Percentiles rank a stretch among this genome's conserved stretches.
phyloP scores from a whole-genome alignment of 1,139 yeast species.

The Sugiyamaella castrensis region DNA sequence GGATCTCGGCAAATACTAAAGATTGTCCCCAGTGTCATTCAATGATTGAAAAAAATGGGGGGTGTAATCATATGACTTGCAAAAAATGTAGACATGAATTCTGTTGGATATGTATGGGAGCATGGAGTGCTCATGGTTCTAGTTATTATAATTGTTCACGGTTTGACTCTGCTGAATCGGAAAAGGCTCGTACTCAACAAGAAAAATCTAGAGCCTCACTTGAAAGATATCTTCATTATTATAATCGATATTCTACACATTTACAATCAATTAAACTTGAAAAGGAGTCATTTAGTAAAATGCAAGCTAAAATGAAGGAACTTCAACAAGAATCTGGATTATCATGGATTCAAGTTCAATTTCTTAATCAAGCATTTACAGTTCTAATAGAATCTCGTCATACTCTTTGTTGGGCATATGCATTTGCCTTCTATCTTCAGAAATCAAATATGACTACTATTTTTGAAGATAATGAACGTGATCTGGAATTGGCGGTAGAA shows the following conservation, averaged over 20 bases:
- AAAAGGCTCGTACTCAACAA: constrained; percentile 36
- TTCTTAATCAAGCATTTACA: constrained; percentile 67
- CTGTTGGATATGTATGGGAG: constrained; percentile 89
- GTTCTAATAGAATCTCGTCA: constrained; percentile 67
- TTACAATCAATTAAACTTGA: constrained; percentile 77
- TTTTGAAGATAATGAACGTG: constrained; percentile 73
- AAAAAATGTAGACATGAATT: constrained; percentile 72
- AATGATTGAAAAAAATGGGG: constrained; percentile 76
- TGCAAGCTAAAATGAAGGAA: constrained; percentile 61
- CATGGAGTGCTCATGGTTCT: constrained; percentile 72
- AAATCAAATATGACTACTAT: constrained; percentile 46
- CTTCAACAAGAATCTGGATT: constrained; percentile 63
- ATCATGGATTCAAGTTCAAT: constrained; percentile 91
- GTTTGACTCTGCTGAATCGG: constrained; percentile 46
- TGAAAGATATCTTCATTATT: constrained; percentile 72
- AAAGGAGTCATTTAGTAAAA: constrained; percentile 55
- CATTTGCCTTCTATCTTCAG: constrained; percentile 67
- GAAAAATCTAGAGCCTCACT: constrained; percentile 44
- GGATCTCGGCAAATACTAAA: constrained; percentile 89
- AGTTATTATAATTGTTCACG: constrained; percentile 66
- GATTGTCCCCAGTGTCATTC: constrained; percentile 69
- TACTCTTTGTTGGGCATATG: constrained; percentile 88
- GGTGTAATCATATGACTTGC: constrained; percentile 96
- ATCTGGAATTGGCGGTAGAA: constrained; percentile 73
- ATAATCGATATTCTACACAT: constrained; percentile 72